phyloP scores from a whole-genome alignment of 1,284 basidiomycete species.

The Moesziomyces sp. region DNA sequence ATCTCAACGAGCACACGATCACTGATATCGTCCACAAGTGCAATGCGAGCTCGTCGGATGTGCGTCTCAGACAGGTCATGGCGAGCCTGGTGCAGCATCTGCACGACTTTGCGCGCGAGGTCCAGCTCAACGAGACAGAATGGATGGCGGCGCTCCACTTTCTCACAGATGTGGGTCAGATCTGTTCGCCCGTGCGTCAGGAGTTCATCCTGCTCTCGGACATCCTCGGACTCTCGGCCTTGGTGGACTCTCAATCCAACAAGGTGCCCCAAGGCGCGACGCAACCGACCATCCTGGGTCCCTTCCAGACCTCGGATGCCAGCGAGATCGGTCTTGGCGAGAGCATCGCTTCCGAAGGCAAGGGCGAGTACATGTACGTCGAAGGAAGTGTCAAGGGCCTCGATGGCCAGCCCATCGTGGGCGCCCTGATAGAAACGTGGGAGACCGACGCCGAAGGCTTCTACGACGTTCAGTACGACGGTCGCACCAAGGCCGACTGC shows the following conservation, averaged over 20 bases:
- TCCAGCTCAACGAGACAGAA: constrained; percentile 80
- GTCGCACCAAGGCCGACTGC: constrained; percentile 77
- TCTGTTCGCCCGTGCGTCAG: constrained; percentile 71
- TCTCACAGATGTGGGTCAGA: constrained; percentile 69
- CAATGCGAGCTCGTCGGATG: constrained; percentile 10
- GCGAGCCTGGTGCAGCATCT: constrained; percentile 74
- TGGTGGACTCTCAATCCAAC: constrained; percentile 83
- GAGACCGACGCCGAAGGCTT: constrained; percentile 79
- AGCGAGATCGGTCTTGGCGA: constrained; percentile 74
- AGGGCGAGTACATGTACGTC: constrained; percentile 83
- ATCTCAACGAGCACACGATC: constrained; percentile 23
- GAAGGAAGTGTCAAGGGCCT: constrained; percentile 77
- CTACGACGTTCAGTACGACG: constrained; percentile 76
- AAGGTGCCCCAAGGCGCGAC: constrained; percentile 72
- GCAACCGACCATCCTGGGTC: constrained; percentile 78
- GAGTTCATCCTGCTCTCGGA: constrained; percentile 87
- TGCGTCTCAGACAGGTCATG: constrained; percentile 72
- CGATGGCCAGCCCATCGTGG: constrained; percentile 74
- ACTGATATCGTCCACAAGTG: constrained; percentile 23
- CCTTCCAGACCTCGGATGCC: constrained; percentile 85
- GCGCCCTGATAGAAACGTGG: constrained; percentile 71
- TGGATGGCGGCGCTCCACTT: constrained; percentile 75
- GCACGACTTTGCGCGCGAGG: constrained; percentile 79
- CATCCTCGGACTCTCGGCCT: constrained; percentile 78
- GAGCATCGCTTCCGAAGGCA: constrained; percentile 80